phyloP scores from a whole-genome alignment of 2,329 filamentous ascomycete genomes.

The Knufia petricola region DNA sequence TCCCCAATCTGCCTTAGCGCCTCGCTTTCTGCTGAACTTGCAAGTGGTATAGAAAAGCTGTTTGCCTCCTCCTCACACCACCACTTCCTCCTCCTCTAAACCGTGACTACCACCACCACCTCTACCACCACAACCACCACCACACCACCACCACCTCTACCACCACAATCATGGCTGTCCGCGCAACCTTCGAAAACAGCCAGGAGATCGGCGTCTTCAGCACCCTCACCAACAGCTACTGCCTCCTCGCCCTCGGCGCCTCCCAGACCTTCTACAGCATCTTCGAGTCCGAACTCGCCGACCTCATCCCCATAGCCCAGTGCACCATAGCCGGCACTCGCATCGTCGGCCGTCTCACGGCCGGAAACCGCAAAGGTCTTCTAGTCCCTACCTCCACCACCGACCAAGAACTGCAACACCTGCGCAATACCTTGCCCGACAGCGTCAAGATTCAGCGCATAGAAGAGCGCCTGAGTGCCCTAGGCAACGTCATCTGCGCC shows the following conservation, averaged over 20 bases:
- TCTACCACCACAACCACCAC: background rate
- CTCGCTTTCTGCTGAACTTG: too few species aligned
- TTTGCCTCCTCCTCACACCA: too few species aligned
- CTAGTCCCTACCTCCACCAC: constrained; percentile 92
- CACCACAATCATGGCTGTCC: constrained; percentile 35
- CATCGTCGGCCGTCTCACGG: constrained; percentile 90
- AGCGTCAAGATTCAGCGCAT: constrained; percentile 90
- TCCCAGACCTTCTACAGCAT: constrained; percentile 99
- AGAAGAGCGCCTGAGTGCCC: constrained; percentile 88
- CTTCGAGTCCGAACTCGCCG: constrained; percentile 95
- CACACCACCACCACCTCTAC: background rate
- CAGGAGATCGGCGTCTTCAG: constrained; percentile 81
- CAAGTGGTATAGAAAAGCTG: too few species aligned
- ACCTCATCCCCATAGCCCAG: constrained; percentile 93
- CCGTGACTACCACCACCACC: too few species aligned
- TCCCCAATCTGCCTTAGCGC: too few species aligned
- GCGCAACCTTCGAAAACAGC: constrained; percentile 42
- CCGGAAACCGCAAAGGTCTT: constrained; percentile 92
- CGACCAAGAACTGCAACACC: constrained; percentile 95
- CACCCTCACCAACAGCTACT: constrained; percentile 94
- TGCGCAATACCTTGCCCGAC: constrained; percentile 90
- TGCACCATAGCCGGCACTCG: constrained; percentile 93
- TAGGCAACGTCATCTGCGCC: constrained; percentile 92
- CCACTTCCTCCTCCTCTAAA: too few species aligned
- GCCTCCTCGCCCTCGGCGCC: constrained; percentile 83